These are phyloP conservation scores for Candolleomyces aberdarensis DNA, from an alignment of 768 basidiomycete species.

Conservation along the genomic window DNA sequence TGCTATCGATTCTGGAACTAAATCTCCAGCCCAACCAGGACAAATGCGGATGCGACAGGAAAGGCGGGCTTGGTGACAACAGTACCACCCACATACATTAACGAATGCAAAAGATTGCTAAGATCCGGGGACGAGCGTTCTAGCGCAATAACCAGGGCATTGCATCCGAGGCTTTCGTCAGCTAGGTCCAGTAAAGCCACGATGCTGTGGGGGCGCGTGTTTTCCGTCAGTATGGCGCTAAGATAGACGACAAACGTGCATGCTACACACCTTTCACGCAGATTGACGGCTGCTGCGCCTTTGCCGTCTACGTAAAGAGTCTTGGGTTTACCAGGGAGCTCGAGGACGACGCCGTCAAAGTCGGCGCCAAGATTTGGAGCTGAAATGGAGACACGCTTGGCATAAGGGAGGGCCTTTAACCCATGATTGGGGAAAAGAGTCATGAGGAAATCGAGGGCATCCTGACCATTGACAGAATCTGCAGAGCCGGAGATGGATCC, in stretches of 20 bases:
- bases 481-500: constrained; percentile 33
- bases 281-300: constrained; percentile 71
- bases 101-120: constrained; percentile 75
- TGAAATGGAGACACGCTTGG: constrained; percentile 72
- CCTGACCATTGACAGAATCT: constrained; percentile 42
- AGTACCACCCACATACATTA: constrained; percentile 90
- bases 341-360: constrained; percentile 78
- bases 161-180: constrained; percentile 78
- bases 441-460: constrained; percentile 76
- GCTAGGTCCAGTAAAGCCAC: constrained; percentile 86
- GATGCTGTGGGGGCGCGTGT: constrained; percentile 47
- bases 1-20: constrained; percentile 24
- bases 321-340: constrained; percentile 65
- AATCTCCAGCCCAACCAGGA: constrained; percentile 86
- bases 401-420: constrained; percentile 62
- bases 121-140: constrained; percentile 71
- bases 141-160: constrained; percentile 74
- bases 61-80: constrained; percentile 82
- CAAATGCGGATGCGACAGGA: constrained; percentile 69
- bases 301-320: constrained; percentile 86
- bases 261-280: constrained; percentile 71
- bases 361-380: constrained; percentile 62
- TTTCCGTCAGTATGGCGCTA: constrained; percentile 6
- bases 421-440: constrained; percentile 75
- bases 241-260: constrained; percentile 5